Conservation (phyloP, 305 asterid genomes). For the Fraxinus sp. region DNA sequence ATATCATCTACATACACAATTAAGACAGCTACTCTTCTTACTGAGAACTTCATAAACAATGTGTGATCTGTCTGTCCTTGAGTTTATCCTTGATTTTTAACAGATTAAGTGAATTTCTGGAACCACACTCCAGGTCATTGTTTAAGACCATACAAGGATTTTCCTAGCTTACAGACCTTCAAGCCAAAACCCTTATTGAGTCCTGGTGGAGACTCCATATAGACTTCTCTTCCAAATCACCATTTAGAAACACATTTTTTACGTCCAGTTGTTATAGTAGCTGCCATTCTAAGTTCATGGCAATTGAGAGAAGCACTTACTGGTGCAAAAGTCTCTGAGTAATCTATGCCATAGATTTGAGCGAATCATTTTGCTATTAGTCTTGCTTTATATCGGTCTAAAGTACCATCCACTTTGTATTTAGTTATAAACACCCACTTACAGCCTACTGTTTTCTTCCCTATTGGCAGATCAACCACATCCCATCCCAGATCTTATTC, state of each 20-base stretch:
- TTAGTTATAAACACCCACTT: neutral
- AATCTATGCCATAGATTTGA: neutral
- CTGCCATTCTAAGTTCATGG: neutral
- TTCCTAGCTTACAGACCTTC: neutral
- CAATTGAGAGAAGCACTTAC: neutral
- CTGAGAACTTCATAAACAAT: neutral
- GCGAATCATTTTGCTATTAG: neutral
- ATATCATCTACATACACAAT: neutral
- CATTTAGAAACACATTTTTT: neutral
- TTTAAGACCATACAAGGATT: neutral
- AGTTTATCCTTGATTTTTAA: neutral
- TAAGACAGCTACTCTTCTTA: neutral
- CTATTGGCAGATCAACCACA: neutral
- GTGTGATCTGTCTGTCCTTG: neutral
- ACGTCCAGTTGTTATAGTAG: neutral
- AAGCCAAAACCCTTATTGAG: neutral
- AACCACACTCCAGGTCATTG: neutral
- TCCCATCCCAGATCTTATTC: neutral
- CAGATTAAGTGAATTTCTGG: neutral
- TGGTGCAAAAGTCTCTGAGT: neutral
- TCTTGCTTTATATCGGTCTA: neutral
- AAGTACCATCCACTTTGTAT: neutral
- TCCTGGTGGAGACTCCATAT: neutral
- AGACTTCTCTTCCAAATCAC: neutral
- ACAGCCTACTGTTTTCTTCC: neutral